Percentiles rank a stretch among this genome's conserved stretches.
These are phyloP conservation scores for Carnegiea gigantea DNA, from an alignment of 179 eudicot species.

Conservation along the genomic window DNA sequence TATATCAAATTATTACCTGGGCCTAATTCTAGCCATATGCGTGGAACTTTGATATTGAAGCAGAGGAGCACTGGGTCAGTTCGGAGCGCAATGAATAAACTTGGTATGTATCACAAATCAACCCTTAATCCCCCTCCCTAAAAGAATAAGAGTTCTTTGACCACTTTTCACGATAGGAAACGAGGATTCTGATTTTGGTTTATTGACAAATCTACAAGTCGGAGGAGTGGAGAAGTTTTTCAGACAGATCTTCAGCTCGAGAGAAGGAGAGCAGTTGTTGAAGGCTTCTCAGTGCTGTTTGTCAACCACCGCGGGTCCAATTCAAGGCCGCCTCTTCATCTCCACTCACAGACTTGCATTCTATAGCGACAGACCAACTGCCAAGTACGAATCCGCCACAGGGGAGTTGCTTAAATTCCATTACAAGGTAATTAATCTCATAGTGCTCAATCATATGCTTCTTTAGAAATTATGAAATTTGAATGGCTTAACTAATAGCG, in stretches of 20 bases:
- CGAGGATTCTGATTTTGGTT: no score
- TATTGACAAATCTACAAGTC: slow-evolving; percentile 18
- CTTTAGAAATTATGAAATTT: no score
- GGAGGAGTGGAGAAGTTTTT: slow-evolving; percentile 46
- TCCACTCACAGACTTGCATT: slow-evolving; percentile 37
- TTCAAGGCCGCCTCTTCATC: slow-evolving; percentile 38
- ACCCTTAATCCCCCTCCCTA: slow-evolving; percentile 2
- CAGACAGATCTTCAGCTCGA: slow-evolving; percentile 29
- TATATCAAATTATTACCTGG: no score
- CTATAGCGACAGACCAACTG: slow-evolving; percentile 34
- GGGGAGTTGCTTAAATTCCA: slow-evolving; percentile 25
- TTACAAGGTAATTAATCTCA: slow-evolving; percentile 12
- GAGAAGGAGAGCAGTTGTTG: slow-evolving; percentile 37
- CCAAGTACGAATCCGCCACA: slow-evolving; percentile 20
- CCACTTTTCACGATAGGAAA: no score
- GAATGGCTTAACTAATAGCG: no score
- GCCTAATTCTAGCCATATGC: no score
- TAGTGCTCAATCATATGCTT: no score
- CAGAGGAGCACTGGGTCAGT: no score
- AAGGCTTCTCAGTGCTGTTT: slow-evolving; percentile 34
- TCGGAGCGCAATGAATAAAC: no score
- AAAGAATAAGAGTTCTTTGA: no score
- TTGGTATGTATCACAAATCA: no score
- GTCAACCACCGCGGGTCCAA: slow-evolving; percentile 32
- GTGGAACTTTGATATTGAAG: no score